Conservation (phyloP, 257 asterid genomes). For the Voacanga thouarsii region DNA sequence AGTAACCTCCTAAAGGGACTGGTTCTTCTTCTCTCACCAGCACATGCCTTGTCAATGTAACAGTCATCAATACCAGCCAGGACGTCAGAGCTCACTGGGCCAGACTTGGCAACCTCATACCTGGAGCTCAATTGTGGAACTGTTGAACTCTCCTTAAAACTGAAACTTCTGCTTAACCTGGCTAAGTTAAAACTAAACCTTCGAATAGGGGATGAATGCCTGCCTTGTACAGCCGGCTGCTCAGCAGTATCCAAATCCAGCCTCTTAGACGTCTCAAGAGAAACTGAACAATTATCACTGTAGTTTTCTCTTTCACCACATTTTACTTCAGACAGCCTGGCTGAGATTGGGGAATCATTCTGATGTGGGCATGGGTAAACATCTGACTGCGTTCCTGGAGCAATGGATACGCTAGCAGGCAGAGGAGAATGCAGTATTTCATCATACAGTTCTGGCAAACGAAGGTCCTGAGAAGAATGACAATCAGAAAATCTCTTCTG, state of each 20-base stretch:
- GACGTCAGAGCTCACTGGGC: conserved; percentile 40
- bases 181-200: conserved; percentile 75
- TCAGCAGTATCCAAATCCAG: conserved; percentile 30
- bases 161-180: conserved; percentile 75
- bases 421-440: conserved; percentile 60
- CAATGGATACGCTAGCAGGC: conserved; percentile 32
- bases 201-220: conserved; percentile 66
- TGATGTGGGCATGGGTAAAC: conserved; percentile 15
- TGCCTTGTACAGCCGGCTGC: conserved; percentile 41
- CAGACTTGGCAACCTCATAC: conserved; percentile 41
- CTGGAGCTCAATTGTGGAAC: conserved; percentile 45
- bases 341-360: conserved; percentile 24
- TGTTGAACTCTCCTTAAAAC: conserved; percentile 71
- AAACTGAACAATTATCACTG: conserved; percentile 25
- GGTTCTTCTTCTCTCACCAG: conserved; percentile 50
- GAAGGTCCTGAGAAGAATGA: conserved; percentile 43
- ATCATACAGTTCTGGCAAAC: conserved; percentile 31
- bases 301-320: conserved; percentile 28
- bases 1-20: conserved; percentile 88
- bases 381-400: conserved; percentile 33
- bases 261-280: conserved; percentile 34
- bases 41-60: conserved; percentile 41
- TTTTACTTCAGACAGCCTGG: conserved; percentile 32
- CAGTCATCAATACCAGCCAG: conserved; percentile 32
- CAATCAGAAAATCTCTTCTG: conserved; percentile 45